Percentiles rank a stretch among this genome's conserved stretches.
Evolutionary conservation across 805 yeast genomes (phyloP).

Genomic region (Limtongozyma cylindracea): DNA sequence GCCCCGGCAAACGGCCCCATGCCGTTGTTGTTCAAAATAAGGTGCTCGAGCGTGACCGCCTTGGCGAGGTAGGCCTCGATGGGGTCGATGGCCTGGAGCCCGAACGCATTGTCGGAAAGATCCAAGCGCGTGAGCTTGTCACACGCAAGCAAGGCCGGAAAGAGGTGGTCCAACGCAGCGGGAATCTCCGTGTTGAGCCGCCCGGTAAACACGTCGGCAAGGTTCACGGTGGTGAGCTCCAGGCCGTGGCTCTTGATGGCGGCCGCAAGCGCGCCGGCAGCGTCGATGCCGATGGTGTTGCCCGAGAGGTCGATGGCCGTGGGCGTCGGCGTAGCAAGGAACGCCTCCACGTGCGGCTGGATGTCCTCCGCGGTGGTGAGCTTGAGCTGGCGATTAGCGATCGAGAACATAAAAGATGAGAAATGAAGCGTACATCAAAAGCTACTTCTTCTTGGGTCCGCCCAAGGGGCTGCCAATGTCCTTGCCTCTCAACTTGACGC

Average conservation of each 20-base stretch:
- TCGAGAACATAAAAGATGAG: slow-evolving; percentile 15
- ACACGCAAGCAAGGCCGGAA: slow-evolving; percentile 49
- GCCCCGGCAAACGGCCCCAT: slow-evolving; percentile 97
- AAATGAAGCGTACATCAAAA: not conserved
- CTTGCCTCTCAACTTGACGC: slow-evolving; percentile 90
- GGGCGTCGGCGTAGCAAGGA: slow-evolving; percentile 11
- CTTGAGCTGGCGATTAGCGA: slow-evolving; percentile 55
- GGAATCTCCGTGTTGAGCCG: slow-evolving; percentile 91
- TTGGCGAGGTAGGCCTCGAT: slow-evolving; percentile 53
- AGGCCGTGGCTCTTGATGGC: slow-evolving; percentile 17
- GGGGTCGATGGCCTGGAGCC: slow-evolving; percentile 83
- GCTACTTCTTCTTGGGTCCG: slow-evolving; percentile 18
- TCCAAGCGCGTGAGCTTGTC: slow-evolving; percentile 50
- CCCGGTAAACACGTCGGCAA: slow-evolving; percentile 88
- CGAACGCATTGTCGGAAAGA: slow-evolving; percentile 89
- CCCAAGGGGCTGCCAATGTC: slow-evolving; percentile 77
- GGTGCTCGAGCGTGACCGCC: slow-evolving; percentile 62
- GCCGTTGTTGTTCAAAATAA: slow-evolving; percentile 83
- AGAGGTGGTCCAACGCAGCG: slow-evolving; percentile 41
- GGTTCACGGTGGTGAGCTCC: slow-evolving; percentile 41
- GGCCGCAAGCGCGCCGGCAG: slow-evolving; percentile 47
- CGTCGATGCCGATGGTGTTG: slow-evolving; percentile 83
- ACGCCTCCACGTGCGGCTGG: slow-evolving; percentile 35
- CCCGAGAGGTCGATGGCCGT: slow-evolving; percentile 66
- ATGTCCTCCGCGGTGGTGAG: slow-evolving; percentile 53